Evolutionary conservation across 139 green algal species (phyloP).

Genomic region (Penium margaritaceum): DNA sequence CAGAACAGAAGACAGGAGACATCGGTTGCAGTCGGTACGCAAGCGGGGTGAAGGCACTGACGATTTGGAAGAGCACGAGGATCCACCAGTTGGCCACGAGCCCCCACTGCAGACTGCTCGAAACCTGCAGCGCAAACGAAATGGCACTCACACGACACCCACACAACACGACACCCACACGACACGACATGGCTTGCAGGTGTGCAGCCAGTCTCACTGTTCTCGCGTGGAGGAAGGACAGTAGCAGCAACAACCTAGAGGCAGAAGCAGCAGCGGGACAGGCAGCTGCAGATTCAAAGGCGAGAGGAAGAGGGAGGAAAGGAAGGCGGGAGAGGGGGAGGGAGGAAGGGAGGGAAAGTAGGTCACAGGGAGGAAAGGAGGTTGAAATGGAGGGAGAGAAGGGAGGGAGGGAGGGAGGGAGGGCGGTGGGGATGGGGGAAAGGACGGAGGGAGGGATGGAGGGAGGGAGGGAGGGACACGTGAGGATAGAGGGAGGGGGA

Average conservation of each 20-base stretch:
- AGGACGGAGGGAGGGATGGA: neutral
- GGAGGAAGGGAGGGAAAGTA: too few relatives aligned
- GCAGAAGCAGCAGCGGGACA: neutral
- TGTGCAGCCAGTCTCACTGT: neutral
- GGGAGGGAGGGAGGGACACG: neutral
- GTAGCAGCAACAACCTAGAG: neutral
- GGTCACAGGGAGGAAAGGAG: too few relatives aligned
- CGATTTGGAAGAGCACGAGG: conserved; percentile 15
- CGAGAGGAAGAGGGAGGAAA: too few relatives aligned
- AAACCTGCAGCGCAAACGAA: conserved; percentile 6
- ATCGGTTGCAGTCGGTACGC: too few relatives aligned
- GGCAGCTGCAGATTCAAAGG: too few relatives aligned
- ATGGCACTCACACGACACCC: neutral
- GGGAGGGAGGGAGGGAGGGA: too few relatives aligned
- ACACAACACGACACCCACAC: neutral
- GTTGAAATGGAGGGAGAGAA: too few relatives aligned
- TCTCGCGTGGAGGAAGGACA: neutral
- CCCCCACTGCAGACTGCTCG: conserved; percentile 5
- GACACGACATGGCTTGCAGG: neutral
- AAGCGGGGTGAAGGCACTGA: too few relatives aligned
- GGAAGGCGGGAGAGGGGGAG: too few relatives aligned
- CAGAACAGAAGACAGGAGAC: too few relatives aligned
- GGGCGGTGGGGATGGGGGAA: too few relatives aligned
- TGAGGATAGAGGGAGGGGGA: conserved; percentile 6
- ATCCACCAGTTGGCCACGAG: conserved; percentile 31